phyloP scores from a whole-genome alignment of 345 rosid genomes.

The Psidium guajava region DNA sequence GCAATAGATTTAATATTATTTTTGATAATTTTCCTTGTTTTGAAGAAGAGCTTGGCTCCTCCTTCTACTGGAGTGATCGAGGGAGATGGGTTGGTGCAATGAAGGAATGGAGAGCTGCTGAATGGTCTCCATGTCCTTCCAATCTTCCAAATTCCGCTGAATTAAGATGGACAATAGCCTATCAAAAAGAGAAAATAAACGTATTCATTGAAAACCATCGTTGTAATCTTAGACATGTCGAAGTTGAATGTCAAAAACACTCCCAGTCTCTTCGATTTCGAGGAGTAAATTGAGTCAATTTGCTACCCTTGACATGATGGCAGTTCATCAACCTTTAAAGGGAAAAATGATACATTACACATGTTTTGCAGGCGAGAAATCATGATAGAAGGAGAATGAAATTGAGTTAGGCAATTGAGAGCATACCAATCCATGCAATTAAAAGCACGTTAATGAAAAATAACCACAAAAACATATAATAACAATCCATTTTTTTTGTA shows the following conservation, averaged over 20 bases:
- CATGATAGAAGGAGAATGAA: background rate
- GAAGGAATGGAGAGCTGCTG: background rate
- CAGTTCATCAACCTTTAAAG: background rate
- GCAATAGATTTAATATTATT: no score
- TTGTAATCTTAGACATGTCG: background rate
- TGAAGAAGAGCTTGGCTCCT: background rate
- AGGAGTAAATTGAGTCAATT: background rate
- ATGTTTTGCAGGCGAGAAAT: background rate
- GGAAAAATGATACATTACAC: background rate
- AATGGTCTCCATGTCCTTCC: background rate
- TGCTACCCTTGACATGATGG: background rate
- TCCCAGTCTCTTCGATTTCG: background rate
- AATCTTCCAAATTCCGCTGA: background rate
- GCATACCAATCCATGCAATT: background rate
- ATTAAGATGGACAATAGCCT: background rate
- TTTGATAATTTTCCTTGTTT: background rate
- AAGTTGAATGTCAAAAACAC: background rate
- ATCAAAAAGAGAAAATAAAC: background rate
- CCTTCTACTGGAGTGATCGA: background rate
- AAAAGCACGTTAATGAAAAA: background rate
- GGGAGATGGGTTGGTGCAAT: background rate
- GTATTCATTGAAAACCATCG: background rate
- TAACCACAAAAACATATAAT: background rate
- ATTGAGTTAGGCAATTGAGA: background rate
- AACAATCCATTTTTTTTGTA: background rate